Base-by-base conservation (phyloP, 768 basidiomycete species). In the Tylopilus sp. region DNA sequence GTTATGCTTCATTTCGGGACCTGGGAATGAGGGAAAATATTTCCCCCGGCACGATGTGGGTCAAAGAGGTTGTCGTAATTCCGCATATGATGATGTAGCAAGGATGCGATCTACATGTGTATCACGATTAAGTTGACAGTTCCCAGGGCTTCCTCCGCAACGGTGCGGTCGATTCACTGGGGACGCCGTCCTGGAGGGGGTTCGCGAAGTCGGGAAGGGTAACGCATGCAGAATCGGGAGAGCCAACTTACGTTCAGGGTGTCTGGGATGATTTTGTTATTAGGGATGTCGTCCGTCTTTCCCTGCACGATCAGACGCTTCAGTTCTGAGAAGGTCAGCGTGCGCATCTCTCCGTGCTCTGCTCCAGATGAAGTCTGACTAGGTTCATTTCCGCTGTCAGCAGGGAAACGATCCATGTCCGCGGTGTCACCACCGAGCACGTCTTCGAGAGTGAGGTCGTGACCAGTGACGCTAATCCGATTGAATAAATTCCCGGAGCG, bases 61-160 rank as follows among this genome's bases (percentile, higher is more conserved):
- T 52, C 33, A 52, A 54, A 51, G 45, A 29, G 13, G n/a, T 11
- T 48, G 19, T 57, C 53, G 51, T 63, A 58, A 65, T 55, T 55
- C 26, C 50, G 30, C 45, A 58, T 38, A 54, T 31, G 54, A 54
- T 31, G 54, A 52, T 47, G 40, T 40, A 56, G 40, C 37, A 48
- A 50, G 26, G 11, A 40, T 26, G n/a, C 25, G 36, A 48, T 60
- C 61, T 54, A 55, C 55, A 45, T 55, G 49, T 46, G 43, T 50
- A 56, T 69, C 54, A 66, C 44, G 53, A 57, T 56, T 42, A 30
- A 25, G 31, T 40, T 33, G 50, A 19, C 37, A 16, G 34, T 67
- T 89, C 87, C 87, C 87, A 89, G 37, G 87, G 87, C 58, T 89
- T 89, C 71, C 73, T 82, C 54, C 80, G 75, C 16, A 71, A 58